Conservation (phyloP, 73 alveolate genomes). For the Effrenium voratum region DNA sequence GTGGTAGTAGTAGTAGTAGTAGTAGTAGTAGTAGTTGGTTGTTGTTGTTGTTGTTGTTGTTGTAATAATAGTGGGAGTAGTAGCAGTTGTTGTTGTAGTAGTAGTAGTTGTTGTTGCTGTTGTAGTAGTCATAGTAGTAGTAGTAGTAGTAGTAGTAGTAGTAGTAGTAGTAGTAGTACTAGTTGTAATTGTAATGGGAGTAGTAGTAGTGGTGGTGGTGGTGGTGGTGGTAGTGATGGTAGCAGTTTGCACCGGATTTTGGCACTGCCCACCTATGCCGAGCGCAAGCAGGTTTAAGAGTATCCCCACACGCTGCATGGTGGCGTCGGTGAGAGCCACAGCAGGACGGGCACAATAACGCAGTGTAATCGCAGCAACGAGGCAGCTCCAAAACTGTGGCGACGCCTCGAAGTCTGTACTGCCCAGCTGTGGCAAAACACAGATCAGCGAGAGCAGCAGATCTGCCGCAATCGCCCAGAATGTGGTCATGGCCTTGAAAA, state of each 20-base stretch:
- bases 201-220: too few relatives aligned
- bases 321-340: too few relatives aligned
- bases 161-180: too few relatives aligned
- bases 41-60: neutral
- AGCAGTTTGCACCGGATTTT: neutral
- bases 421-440: too few relatives aligned
- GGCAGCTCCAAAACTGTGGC: neutral
- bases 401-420: too few relatives aligned
- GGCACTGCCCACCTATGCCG: neutral
- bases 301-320: too few relatives aligned
- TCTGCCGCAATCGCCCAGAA: neutral
- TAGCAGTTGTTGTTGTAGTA: too few relatives aligned
- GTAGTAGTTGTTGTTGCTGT: too few relatives aligned
- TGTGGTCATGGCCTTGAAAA: neutral
- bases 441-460: neutral
- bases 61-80: neutral
- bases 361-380: neutral
- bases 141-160: neutral
- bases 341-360: neutral
- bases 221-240: neutral
- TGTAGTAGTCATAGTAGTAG: neutral
- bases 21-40: neutral
- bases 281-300: too few relatives aligned
- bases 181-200: too few relatives aligned
- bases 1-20: neutral